Conservation (phyloP, 2,329 filamentous ascomycete species). For the Cladosporium sp. region DNA sequence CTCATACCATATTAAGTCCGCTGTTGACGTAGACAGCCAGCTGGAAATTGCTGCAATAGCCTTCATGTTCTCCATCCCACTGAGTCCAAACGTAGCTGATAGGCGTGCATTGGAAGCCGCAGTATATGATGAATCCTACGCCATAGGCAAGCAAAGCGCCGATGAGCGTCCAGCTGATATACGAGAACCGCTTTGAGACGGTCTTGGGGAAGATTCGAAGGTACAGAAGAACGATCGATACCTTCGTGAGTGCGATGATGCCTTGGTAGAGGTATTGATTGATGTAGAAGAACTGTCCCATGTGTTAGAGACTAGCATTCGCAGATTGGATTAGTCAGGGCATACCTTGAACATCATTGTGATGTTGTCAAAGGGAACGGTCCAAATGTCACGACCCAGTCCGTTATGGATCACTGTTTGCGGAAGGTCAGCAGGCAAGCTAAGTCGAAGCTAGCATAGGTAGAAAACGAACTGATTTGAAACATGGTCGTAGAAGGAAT, state of each 20-base stretch:
- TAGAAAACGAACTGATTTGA: conserved; percentile 2
- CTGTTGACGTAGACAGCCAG: conserved; percentile 13
- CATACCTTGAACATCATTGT: conserved; percentile 14
- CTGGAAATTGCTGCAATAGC: conserved; percentile 15
- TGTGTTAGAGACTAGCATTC: neutral
- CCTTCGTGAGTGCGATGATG: conserved; percentile 27
- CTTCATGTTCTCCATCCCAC: conserved; percentile 13
- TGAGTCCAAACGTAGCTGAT: conserved; percentile 12
- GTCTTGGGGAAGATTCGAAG: conserved; percentile 32
- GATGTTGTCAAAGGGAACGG: conserved; percentile 17
- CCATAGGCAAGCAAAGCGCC: conserved; percentile 8
- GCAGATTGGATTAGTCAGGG: neutral
- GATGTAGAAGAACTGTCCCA: conserved; percentile 4
- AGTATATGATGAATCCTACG: conserved; percentile 13
- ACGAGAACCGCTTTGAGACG: conserved; percentile 21
- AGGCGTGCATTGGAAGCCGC: conserved; percentile 14
- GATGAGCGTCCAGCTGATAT: conserved; percentile 24
- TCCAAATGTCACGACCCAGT: conserved; percentile 23
- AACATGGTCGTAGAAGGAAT: conserved; percentile 4
- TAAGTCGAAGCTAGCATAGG: too few relatives aligned
- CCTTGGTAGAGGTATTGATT: conserved; percentile 16
- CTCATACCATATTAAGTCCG: neutral
- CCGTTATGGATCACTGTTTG: conserved; percentile 8
- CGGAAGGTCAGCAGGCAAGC: neutral
- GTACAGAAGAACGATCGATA: conserved; percentile 32